Evolutionary conservation across 164 flowering plant species (phyloP), one percentile per base, ranked within the genome.

Genomic region (Euptelea pleiosperma): DNA sequence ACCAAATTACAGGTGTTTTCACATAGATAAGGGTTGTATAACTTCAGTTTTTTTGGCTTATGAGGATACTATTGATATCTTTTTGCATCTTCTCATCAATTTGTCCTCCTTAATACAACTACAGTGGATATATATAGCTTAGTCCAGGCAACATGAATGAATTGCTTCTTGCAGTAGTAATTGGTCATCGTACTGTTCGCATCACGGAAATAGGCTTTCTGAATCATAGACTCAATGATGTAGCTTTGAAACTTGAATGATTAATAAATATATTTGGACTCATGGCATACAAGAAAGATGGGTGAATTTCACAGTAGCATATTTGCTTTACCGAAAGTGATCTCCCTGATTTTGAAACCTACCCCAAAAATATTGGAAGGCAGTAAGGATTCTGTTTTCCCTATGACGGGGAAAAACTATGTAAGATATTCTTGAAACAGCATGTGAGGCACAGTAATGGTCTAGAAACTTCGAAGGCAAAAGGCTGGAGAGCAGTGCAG

Each of bases 1-100:
- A 72, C 81, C 56, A 93, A 93, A 75, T 73, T 90, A 58, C 95
- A 90, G 96, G 99, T 78, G 21, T 57, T 60, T 52, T 41, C 48
- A 39, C 22, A 36, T 55, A 9, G 49, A 28, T 8, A 59, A 42
- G 6, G 18, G 30, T 35, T 34, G 10, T 24, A n/a, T 33, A 60
- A 28, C 29, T 45, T 35, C n/a, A 33, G 24, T 18, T 11, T 55
- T 43, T 29, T 8, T 49, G 24, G 37, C 49, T 16, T 24, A n/a
- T 56, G 26, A 25, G 18, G 28, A 57, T 30, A 29, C 28, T 37
- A 46, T 24, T 25, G 8, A 10, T 35, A 26, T 26, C 42, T 19
- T 24, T 47, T n/a, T 4, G 33, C 8, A 4, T 35, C 19, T 47
- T 15, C 33, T 39, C 9, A 24, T 26, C 39, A 6, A 30, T 30